Evolutionary conservation across 495 filamentous ascomycete genomes (phyloP).

Genomic region (Penicillium nucicola): DNA sequence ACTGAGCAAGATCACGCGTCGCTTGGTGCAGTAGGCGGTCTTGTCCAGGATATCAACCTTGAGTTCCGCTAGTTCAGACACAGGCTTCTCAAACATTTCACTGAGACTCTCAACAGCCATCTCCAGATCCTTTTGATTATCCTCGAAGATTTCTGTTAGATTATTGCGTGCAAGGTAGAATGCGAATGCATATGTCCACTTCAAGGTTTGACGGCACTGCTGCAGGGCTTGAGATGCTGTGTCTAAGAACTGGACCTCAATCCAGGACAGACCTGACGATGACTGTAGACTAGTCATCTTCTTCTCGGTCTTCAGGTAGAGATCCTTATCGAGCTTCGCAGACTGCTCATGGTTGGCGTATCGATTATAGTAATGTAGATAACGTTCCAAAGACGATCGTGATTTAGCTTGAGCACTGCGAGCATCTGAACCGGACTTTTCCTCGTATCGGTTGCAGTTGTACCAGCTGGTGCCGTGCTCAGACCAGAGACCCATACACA

Average conservation of each 20-base stretch:
- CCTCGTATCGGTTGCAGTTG: constrained; percentile 96
- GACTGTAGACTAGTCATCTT: constrained; percentile 97
- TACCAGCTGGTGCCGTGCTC: constrained; percentile 99
- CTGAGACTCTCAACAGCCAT: constrained; percentile 92
- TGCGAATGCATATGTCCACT: constrained; percentile 99
- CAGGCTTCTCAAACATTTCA: constrained; percentile 97
- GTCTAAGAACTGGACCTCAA: constrained; percentile 95
- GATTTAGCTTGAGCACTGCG: constrained; percentile 88
- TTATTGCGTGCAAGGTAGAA: constrained; percentile 96
- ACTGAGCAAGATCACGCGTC: constrained; percentile 81
- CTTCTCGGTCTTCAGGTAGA: constrained; percentile 94
- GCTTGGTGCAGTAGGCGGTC: constrained; percentile 91
- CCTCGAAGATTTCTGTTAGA: constrained; percentile 94
- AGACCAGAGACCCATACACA: constrained; percentile 98
- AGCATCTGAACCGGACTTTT: constrained; percentile 88
- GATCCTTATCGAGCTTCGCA: constrained; percentile 93
- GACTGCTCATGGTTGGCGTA: constrained; percentile 99
- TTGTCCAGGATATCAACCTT: constrained; percentile 99
- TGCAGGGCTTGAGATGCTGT: constrained; percentile 91
- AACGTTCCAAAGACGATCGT: constrained; percentile 83
- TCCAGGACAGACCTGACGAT: constrained; percentile 94
- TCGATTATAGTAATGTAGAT: constrained; percentile 97
- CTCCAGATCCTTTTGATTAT: constrained; percentile 97
- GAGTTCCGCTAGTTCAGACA: constrained; percentile 72
- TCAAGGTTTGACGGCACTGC: constrained; percentile 92